A percentile compares a stretch with the other conserved stretches of the same genome.
phyloP scores from a whole-genome alignment of 1,284 basidiomycete species.

The Termitomyces sp. region DNA sequence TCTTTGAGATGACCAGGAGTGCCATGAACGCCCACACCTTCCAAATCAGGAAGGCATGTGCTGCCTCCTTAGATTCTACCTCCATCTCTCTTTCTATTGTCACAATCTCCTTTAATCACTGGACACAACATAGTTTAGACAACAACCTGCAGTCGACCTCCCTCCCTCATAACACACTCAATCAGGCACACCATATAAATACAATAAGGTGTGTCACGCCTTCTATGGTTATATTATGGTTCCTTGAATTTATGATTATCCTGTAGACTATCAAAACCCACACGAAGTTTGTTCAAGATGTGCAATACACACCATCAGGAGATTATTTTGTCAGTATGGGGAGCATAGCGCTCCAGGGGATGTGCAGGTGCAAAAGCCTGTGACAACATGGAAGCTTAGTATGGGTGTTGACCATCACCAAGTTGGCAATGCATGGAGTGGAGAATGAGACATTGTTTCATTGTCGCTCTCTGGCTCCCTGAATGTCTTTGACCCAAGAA shows the following conservation, averaged over 20 bases:
- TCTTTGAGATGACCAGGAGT: too few relatives aligned
- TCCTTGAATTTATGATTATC: background rate
- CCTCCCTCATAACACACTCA: background rate
- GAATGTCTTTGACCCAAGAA: conserved; percentile 79
- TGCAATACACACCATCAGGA: conserved; percentile 80
- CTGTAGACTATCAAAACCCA: conserved; percentile 80
- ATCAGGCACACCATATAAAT: conserved; percentile 83
- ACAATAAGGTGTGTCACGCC: conserved; percentile 59
- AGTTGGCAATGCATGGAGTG: conserved; percentile 84
- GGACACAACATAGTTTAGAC: too few relatives aligned
- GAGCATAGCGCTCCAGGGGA: conserved; percentile 75
- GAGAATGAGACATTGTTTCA: conserved; percentile 72
- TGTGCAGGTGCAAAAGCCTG: conserved; percentile 61
- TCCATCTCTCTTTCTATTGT: too few relatives aligned
- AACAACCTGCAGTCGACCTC: too few relatives aligned
- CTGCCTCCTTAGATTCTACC: too few relatives aligned
- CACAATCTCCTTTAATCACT: too few relatives aligned
- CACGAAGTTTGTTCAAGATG: conserved; percentile 91
- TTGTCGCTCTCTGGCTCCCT: conserved; percentile 82
- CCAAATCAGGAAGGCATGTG: too few relatives aligned
- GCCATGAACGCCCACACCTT: too few relatives aligned
- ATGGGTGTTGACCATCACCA: conserved; percentile 74
- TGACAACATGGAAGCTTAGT: conserved; percentile 69
- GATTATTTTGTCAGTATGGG: conserved; percentile 87
- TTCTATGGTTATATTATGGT: background rate